Evolutionary conservation across 345 rosid genomes (phyloP), one percentile per base, ranked within the genome.

Genomic region (Boechera divaricarpa): DNA sequence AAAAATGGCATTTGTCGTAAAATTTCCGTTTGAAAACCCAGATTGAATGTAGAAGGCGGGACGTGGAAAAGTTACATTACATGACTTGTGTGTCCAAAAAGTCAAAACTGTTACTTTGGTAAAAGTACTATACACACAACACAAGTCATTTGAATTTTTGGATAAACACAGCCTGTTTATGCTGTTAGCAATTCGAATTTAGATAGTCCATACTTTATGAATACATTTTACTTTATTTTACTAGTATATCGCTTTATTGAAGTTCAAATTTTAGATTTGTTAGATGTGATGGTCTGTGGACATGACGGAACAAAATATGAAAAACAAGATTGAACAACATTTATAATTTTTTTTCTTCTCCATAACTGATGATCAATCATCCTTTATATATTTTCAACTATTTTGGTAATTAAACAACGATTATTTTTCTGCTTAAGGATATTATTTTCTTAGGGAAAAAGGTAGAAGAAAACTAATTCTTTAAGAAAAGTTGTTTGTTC

Each of bases 1-100:
- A 21, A 21, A 21, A 1, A 21, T 21, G 21, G 21, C 1, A 21
- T 21, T 21, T 21, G 21, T 21, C 21, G 21, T 21, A 21, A 1
- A 21, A 21, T 21, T 21, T 1, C 1, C 21, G 16, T 16, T 68
- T 68, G 55, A 76, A 68, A 49, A 29, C 31, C 47, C 0, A 68
- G 15, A 16, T 68, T 63, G 62, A 75, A 68, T 31, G 63, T 60
- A 51, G 5, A 60, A 67, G 67, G 79, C 67, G 79, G 67, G 79
- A 76, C 39, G 41, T 58, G 31, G 45, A 67, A 21, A 21, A 21
- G 21, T 21, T 21, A 21, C 21, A 21, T 41, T 59, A 68, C 21
- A 63, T 13, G 28, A 67, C 62, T 75, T 53, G 28, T 75, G 53
- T 57, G 42, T 57, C 41, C 28, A 75, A 67, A 70, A 67, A 67